These are phyloP conservation scores for Fusarium chuoi DNA, from an alignment of 2,329 filamentous ascomycete species.

Conservation along the genomic window DNA sequence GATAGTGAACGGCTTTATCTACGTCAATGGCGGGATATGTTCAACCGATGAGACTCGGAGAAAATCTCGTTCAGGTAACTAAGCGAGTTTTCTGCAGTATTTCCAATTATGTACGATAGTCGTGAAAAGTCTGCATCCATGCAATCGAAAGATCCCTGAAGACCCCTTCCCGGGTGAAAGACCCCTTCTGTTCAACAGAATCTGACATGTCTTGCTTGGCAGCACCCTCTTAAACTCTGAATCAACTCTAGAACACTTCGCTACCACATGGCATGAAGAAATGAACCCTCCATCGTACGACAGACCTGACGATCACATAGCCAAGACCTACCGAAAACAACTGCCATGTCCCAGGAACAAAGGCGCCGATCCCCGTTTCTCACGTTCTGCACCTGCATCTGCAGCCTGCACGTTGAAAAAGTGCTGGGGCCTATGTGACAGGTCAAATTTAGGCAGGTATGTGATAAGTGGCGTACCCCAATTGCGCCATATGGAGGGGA, in stretches of 20 bases:
- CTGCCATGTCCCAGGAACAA: not conserved
- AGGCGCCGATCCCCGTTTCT: constrained; percentile 8
- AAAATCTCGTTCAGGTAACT: no score
- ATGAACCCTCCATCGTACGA: constrained; percentile 1
- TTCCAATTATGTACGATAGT: not conserved
- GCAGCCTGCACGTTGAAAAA: not conserved
- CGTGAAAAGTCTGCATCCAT: not conserved
- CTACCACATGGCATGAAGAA: not conserved
- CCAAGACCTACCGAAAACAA: not conserved
- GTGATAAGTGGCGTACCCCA: not conserved
- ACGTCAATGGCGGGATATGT: not conserved
- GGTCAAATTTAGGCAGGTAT: not conserved
- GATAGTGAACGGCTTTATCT: not conserved
- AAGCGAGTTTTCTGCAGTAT: no score
- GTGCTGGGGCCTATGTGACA: not conserved
- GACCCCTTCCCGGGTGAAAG: not conserved
- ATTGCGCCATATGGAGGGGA: not conserved
- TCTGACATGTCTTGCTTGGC: not conserved
- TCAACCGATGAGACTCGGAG: not conserved
- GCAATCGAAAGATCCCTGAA: rapidly evolving
- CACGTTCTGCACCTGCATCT: not conserved
- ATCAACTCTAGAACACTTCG: not conserved
- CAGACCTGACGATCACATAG: not conserved
- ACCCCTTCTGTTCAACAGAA: not conserved
- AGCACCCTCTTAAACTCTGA: no score